Conservation (phyloP, 371 early-diverging fungal species). For the Mortierella sp. region DNA sequence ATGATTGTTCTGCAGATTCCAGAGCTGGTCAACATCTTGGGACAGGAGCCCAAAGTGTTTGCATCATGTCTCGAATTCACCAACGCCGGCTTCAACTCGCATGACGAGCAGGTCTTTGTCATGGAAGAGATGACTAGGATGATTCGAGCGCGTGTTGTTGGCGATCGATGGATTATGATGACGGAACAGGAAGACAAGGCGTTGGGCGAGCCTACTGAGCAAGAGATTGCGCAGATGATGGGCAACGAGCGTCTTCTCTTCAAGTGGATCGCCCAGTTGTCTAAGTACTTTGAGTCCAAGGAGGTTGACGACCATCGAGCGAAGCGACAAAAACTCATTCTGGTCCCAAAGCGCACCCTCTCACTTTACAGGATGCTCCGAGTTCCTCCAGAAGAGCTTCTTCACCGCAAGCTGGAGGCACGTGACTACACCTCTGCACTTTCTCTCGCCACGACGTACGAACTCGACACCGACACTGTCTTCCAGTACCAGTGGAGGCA, state of each 20-base stretch:
- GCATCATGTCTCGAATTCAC: conserved; percentile 58
- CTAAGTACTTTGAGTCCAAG: conserved; percentile 40
- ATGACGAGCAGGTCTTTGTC: conserved; percentile 58
- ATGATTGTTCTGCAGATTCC: conserved; percentile 62
- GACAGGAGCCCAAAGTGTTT: conserved; percentile 57
- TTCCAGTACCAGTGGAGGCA: conserved; percentile 77
- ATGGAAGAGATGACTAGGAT: conserved; percentile 61
- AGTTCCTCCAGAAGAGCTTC: conserved; percentile 58
- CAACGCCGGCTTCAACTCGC: conserved; percentile 46
- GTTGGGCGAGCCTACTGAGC: conserved; percentile 49
- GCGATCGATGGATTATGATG: conserved; percentile 57
- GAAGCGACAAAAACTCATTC: conserved; percentile 43
- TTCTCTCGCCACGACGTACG: conserved; percentile 68
- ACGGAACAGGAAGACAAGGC: conserved; percentile 60
- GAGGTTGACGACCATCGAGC: conserved; percentile 14
- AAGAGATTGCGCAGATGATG: conserved; percentile 57
- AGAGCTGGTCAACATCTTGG: conserved; percentile 58
- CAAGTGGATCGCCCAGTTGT: conserved; percentile 48
- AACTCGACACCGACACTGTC: conserved; percentile 72
- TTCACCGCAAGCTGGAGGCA: conserved; percentile 60
- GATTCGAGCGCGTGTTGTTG: conserved; percentile 59
- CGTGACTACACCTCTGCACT: conserved; percentile 76
- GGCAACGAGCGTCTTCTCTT: conserved; percentile 48
- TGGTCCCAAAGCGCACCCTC: conserved; percentile 58
- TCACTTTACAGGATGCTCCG: conserved; percentile 56